Evolutionary conservation across 179 eudicot species (phyloP), one percentile per base, ranked within the genome.

Genomic region (Camellia oleifera): DNA sequence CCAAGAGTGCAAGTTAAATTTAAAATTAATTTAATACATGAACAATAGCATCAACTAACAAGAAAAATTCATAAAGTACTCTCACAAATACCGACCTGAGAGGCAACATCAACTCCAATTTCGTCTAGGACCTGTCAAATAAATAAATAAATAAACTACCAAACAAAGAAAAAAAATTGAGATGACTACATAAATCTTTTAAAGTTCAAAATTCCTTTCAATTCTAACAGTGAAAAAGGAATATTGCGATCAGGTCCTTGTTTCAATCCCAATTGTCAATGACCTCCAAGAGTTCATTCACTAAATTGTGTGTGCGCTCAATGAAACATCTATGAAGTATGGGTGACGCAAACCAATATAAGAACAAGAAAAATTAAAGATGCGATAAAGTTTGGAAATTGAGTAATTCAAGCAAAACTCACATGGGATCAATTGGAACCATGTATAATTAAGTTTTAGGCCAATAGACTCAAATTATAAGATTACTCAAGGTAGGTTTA

Each of bases 51-150:
- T 66, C 80, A 77, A 76, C 67, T 82, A 26, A 54, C 48, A 74
- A 17, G 2, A 11, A 7, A 74, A 20, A 78, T 32, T 12, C 2
- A 13, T 69, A 7, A 64, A 18, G 54, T 58, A 56, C 40, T 66
- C 64, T 52, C 72, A 17, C 45, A 69, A 77, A 83, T 77, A 80
- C 90, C 44, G 77, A 96, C 99, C 98, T 94, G 98, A 81, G 98
- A 94, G 78, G 99, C 99, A 82, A 96, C 94, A 83, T 91, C 98
- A 75, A 94, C 96, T 79, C 99, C 98, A 76, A 96, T 96, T 84
- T 96, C 99, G 81, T 96, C 99, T 58, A 96, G 94, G 72, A 96
- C 99, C 99, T 96, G 91, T 78, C 82, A 26, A 79, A 42, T 44
- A 42, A 57, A 79, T 26, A 79, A 81, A 62, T 50, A 76, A 23